These are phyloP conservation scores for Cladorrhinum sp. DNA, from an alignment of 2,329 filamentous ascomycete genomes.

Conservation along the genomic window DNA sequence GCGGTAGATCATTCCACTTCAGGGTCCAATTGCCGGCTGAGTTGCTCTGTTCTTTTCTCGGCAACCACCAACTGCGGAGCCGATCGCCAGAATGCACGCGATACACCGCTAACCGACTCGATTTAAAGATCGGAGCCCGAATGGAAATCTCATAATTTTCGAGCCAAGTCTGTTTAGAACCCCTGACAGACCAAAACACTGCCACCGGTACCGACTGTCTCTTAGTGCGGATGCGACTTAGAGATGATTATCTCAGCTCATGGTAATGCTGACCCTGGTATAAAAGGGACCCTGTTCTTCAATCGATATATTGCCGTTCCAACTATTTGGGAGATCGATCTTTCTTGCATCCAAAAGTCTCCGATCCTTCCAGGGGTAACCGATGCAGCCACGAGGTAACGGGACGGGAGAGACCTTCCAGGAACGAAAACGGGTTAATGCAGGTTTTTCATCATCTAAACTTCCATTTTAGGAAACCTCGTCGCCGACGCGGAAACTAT, in stretches of 20 bases:
- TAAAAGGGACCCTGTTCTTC: background rate
- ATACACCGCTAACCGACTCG: background rate
- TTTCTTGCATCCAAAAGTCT: background rate
- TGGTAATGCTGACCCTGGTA: background rate
- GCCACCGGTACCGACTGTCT: background rate
- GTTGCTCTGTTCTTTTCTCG: background rate
- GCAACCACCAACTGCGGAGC: background rate
- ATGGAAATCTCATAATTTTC: background rate
- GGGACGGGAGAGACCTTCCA: background rate
- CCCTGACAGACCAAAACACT: background rate
- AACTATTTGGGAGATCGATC: background rate
- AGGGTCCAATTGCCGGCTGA: background rate
- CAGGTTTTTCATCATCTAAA: no score
- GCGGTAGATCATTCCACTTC: background rate
- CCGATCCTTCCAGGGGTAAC: background rate
- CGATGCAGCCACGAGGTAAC: background rate
- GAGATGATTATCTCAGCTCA: background rate
- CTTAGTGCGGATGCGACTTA: background rate
- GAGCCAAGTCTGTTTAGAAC: background rate
- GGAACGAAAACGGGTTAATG: background rate
- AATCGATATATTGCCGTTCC: background rate
- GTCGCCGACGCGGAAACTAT: no score
- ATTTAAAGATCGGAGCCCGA: background rate
- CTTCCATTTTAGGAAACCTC: no score
- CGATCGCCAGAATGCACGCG: background rate